Base-by-base conservation (phyloP, 2,329 filamentous ascomycete genomes). In the Phaeomoniella chlamydospora region DNA sequence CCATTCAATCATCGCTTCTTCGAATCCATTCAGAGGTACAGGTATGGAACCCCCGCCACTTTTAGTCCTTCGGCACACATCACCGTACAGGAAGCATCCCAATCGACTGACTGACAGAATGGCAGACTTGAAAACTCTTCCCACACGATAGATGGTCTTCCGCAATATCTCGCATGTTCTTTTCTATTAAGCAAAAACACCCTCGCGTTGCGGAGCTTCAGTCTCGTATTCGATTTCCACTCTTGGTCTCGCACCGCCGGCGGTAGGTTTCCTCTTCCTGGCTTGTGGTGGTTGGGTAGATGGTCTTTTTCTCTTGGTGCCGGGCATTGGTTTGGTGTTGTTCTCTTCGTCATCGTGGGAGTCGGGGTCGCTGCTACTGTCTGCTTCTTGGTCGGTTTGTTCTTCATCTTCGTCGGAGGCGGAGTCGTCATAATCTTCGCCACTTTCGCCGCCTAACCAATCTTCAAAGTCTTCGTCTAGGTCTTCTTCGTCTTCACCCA, bases 401-500 rank as follows among this genome's bases (percentile, higher is more conserved):
- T 61, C 61, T 3, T 62, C 61, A 3, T 61, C 62, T 18, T 60
- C 61, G n/a, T n/a, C n/a, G n/a, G n/a, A n/a, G n/a, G n/a, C n/a
- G n/a, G n/a, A n/a, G 26, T 58, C 53, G 18, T 57, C 59, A 37
- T 57, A 61, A 26, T 64, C 65, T 35, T 67, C 67, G 1, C 58
- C 66, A 40, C 70, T 73, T 39, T 71, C 80, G 41, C 76, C 84
- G 47, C 79, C 86, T 34, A 94, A 67, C 88, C 88, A 96, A 52
- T 96, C 88, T 58, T 96, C 83, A 37, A 96, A 94, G 14, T 84
- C 62, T 46, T 73, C 71, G 41, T 72, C 64, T 37, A 67, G 58
- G 31, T 85, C 82, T 39, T 84, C 80, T 41, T 87, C 82, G 45
- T 80, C 81, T 52, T 83, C 85, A 33, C 87, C 87, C 38, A 93